A percentile compares a stretch with the other conserved stretches of the same genome.
Evolutionary conservation across 2,329 filamentous ascomycete genomes (phyloP).

Genomic region (Aciculosporium take): DNA sequence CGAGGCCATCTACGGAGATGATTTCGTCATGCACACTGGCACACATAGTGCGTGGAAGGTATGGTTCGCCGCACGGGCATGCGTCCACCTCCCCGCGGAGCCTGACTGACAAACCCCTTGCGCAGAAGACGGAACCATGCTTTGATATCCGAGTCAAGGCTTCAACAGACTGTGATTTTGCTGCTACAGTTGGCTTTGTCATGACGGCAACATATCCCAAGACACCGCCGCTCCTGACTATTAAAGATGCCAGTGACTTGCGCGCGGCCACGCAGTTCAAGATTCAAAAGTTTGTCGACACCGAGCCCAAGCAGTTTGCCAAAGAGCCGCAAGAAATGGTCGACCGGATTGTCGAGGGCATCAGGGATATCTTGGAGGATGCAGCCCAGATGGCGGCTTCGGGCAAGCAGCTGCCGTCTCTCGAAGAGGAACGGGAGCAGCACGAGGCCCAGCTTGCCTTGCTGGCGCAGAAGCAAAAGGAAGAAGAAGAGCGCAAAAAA

Average conservation of each 20-base stretch:
- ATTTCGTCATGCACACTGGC: slow-evolving; percentile 62
- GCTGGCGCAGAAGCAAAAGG: slow-evolving; percentile 41
- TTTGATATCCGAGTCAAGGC: slow-evolving; percentile 72
- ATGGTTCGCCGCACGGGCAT: slow-evolving; percentile 16
- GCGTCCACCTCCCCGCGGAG: too few species aligned
- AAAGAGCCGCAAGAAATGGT: slow-evolving; percentile 44
- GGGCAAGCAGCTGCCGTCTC: slow-evolving; percentile 63
- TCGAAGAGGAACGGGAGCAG: slow-evolving; percentile 76
- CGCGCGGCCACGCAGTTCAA: slow-evolving; percentile 58
- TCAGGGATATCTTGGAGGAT: slow-evolving; percentile 70
- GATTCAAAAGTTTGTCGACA: slow-evolving; percentile 49
- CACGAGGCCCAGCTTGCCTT: slow-evolving; percentile 61
- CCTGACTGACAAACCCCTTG: neutral
- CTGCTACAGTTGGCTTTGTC: slow-evolving; percentile 59
- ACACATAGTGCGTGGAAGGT: slow-evolving; percentile 76
- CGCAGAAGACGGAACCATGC: slow-evolving; percentile 61
- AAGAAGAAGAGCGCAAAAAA: slow-evolving; percentile 37
- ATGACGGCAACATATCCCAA: slow-evolving; percentile 87
- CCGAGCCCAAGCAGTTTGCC: slow-evolving; percentile 39
- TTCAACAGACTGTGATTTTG: slow-evolving; percentile 56
- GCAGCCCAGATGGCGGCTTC: slow-evolving; percentile 65
- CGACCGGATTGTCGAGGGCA: slow-evolving; percentile 51
- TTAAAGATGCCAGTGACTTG: slow-evolving; percentile 51
- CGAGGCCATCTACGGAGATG: slow-evolving; percentile 77
- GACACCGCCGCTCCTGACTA: slow-evolving; percentile 55